phyloP scores from a whole-genome alignment of 1,139 yeast genomes.

The Saccharomyces hybrid region DNA sequence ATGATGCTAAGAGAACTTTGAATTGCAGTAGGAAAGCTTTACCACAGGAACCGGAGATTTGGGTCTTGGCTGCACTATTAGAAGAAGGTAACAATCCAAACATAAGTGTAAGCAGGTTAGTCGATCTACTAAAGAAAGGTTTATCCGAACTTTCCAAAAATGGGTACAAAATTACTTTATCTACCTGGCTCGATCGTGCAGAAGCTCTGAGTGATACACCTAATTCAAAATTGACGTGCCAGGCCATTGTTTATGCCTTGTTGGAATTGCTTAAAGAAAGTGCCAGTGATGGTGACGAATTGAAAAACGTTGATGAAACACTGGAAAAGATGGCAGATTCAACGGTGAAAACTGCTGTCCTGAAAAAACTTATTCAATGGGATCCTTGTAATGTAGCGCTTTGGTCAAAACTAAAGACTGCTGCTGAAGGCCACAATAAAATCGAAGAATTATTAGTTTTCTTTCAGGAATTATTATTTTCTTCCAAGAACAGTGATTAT shows the following conservation, averaged over 20 bases:
- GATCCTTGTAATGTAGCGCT: slow-evolving; percentile 43
- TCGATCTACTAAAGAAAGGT: slow-evolving; percentile 46
- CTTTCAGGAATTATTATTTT: slow-evolving; percentile 42
- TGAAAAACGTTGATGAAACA: slow-evolving; percentile 1
- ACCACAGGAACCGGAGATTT: slow-evolving; percentile 47
- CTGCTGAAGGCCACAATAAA: slow-evolving; percentile 38
- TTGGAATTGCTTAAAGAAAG: slow-evolving; percentile 15
- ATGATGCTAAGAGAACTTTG: slow-evolving; percentile 46
- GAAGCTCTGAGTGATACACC: slow-evolving; percentile 33
- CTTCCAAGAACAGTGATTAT: slow-evolving; percentile 20
- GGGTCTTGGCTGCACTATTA: slow-evolving; percentile 67
- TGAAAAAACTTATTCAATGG: slow-evolving; percentile 28
- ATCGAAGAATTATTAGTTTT: slow-evolving; percentile 38
- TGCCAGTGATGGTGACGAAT: not conserved
- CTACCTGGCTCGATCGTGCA: slow-evolving; percentile 47
- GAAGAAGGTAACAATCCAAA: slow-evolving; percentile 50
- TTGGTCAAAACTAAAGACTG: slow-evolving; percentile 50
- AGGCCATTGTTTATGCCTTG: slow-evolving; percentile 25
- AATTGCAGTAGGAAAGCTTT: slow-evolving; percentile 54
- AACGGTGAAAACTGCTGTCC: slow-evolving; percentile 3
- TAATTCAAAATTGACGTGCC: slow-evolving; percentile 19
- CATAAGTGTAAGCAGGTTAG: slow-evolving; percentile 37
- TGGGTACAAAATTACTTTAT: slow-evolving; percentile 43
- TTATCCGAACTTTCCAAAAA: slow-evolving; percentile 38
- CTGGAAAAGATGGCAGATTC: slow-evolving; percentile 1